Base-by-base conservation (phyloP, 1,284 basidiomycete species). In the Malassezia sympodialis region DNA sequence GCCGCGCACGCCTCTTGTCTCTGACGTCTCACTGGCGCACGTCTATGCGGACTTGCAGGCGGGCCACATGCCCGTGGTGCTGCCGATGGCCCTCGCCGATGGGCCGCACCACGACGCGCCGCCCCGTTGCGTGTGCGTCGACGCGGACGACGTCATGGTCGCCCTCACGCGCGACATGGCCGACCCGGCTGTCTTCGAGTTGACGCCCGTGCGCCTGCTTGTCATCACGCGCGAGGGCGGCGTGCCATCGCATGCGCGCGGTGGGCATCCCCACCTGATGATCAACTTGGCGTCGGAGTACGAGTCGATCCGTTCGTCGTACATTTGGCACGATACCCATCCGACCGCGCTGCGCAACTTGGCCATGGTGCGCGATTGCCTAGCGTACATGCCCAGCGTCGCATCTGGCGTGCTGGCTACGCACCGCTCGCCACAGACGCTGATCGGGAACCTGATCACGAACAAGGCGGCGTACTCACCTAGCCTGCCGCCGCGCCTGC, bases 161-260 rank as follows among this genome's bases (percentile, higher is more conserved):
- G 89, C 89, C 2, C 81, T 99, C 10, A 84, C 88, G 19, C 82
- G 85, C 51, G 88, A 88, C 40, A 91, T 98, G 87, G 83, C 81
- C 8, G 44, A 46, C 24, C 35, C 34, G 26, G 61, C 68, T 49
- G 66, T 69, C 47, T 67, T 76, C 35, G 76, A 76, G 60, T 59
- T 77, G 48, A 76, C 72, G 49, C 63, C 94, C 1, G 78, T 94
- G 56, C 86, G 94, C 21, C 82, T 99, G 59, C 91, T 99, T 85
- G 86, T 98, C 73, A 96, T 99, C 76, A 96, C 91, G 75, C 84
- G 87, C 19, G 89, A 96, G 77, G 94, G 94, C 19, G 94, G 94
- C 28, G 86, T 98, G 2, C 94, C 94, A 11, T 96, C 91, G 0
- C 98, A 96, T 72, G 94, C 94, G 32, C 87, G 94, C 21, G 83